Conservation (phyloP, 2,329 filamentous ascomycete genomes). For the Cytospora leucostoma region DNA sequence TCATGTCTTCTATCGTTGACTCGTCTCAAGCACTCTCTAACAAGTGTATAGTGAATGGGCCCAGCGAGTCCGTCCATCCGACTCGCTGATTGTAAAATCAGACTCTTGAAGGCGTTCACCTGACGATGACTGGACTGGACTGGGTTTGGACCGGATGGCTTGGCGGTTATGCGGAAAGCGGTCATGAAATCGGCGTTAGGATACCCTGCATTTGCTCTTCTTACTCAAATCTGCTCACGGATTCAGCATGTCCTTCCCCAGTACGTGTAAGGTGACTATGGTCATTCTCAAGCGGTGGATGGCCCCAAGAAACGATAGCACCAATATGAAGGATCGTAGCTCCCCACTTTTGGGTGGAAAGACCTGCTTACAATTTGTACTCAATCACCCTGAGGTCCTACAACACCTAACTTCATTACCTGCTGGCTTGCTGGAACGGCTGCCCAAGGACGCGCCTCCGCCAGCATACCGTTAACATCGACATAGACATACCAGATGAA, state of each 20-base stretch:
- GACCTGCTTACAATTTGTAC: neutral
- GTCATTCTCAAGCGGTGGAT: neutral
- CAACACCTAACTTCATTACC: too few relatives aligned
- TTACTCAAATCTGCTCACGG: slow-evolving; percentile 14
- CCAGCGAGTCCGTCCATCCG: slow-evolving; percentile 61
- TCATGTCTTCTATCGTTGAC: neutral
- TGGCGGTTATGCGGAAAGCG: slow-evolving; percentile 10
- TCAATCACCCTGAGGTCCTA: neutral
- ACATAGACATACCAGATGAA: too few relatives aligned
- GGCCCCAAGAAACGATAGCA: neutral
- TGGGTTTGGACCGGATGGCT: slow-evolving; percentile 7
- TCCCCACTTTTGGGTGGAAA: neutral
- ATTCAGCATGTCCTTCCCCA: neutral
- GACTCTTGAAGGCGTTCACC: slow-evolving; percentile 13
- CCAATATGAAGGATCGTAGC: neutral
- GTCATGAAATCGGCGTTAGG: slow-evolving; percentile 24
- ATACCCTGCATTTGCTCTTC: slow-evolving; percentile 24
- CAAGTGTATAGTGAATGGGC: slow-evolving; percentile 60
- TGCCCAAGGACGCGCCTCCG: too few relatives aligned
- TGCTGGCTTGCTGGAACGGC: too few relatives aligned
- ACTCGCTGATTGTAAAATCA: slow-evolving; percentile 59
- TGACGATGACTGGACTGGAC: slow-evolving; percentile 3
- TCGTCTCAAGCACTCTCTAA: slow-evolving; percentile 24
- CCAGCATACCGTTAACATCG: too few relatives aligned
- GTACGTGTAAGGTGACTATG: slow-evolving; percentile 1